phyloP scores from a whole-genome alignment of 805 yeast species.

The Ogataea kodamae region DNA sequence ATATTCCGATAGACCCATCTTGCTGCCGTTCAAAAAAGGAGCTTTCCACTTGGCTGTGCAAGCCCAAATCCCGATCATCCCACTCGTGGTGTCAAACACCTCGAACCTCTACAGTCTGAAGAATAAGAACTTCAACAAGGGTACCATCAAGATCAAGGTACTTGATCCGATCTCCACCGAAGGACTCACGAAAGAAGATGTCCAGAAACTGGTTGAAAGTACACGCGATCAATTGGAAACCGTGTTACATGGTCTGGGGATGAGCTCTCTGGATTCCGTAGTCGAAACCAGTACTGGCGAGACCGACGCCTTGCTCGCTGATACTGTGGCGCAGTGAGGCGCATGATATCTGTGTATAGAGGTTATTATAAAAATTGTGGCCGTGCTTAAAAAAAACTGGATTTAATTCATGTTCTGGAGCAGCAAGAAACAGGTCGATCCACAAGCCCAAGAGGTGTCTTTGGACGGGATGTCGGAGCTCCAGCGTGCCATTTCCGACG shows the following conservation, averaged over 20 bases:
- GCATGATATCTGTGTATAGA: conserved; percentile 3
- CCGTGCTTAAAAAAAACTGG: conserved; percentile 7
- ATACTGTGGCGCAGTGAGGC: conserved; percentile 7
- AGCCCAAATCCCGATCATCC: conserved; percentile 85
- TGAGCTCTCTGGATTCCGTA: conserved; percentile 34
- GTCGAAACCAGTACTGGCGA: conserved; percentile 22
- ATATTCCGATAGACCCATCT: conserved; percentile 57
- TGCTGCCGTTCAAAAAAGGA: conserved; percentile 93
- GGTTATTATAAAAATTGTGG: conserved; percentile 4
- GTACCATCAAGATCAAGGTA: conserved; percentile 74
- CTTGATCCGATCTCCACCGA: conserved; percentile 76
- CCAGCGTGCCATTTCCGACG: conserved; percentile 20
- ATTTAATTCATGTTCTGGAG: conserved; percentile 9
- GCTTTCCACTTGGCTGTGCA: conserved; percentile 97
- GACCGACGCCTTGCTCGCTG: conserved; percentile 2
- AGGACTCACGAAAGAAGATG: conserved; percentile 67
- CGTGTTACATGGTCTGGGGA: conserved; percentile 41
- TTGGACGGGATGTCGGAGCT: conserved; percentile 13
- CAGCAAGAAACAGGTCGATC: neutral
- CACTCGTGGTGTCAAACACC: conserved; percentile 84
- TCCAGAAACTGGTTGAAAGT: conserved; percentile 54
- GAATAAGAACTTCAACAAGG: conserved; percentile 63
- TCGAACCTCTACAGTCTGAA: conserved; percentile 64
- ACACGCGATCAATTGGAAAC: conserved; percentile 56
- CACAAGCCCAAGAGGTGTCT: neutral